Evolutionary conservation across 2,329 filamentous ascomycete genomes (phyloP), one percentile per base, ranked within the genome.

Genomic region (Cadophora sp.): DNA sequence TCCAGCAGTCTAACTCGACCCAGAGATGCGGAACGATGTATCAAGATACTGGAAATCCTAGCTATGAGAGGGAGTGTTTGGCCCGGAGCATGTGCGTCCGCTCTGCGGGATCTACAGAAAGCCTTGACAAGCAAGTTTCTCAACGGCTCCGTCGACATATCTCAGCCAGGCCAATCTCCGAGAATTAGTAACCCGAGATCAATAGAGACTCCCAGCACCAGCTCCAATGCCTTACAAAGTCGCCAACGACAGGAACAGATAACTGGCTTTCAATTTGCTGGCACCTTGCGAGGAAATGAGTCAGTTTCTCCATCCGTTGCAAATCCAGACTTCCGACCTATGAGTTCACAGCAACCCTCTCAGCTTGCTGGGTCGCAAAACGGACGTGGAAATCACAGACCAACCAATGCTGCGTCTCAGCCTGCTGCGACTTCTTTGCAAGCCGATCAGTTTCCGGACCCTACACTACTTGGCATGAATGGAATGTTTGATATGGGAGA

Each of bases 71-170:
- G 77, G 7, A 78, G 71, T 53, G 75, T 76, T 63, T 80, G 79
- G 79, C 78, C 79, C 7, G 75, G 77, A 47, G 79, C 78, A 22
- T 80, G 79, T 62, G 78, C 79, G n/a, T 74, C 78, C 33, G 79
- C 78, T 18, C 77, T 80, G 48, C 73, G 71, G 62, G 76, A 79
- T 48, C 72, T 80, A 64, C 75, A 68, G 14, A 30, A 64, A 27
- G 62, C 68, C 13, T 18, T 67, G 18, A 30, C 47, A 48, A 62
- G 64, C 45, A 66, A 66, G 30, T 9, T 11, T 11, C 7, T 47
- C 36, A 22, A 41, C 18, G 30, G 53, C 30, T 14, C 27, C 33
- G 8, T 48, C 27, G 39, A 43, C 3, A 1, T 30, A 8, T 24
- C 64, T 45, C n/a, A 43, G 20, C 22, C 20, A 16, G 9, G 9